Base-by-base conservation (phyloP, 1,284 basidiomycete genomes). In the Leccinum subspadiceum region DNA sequence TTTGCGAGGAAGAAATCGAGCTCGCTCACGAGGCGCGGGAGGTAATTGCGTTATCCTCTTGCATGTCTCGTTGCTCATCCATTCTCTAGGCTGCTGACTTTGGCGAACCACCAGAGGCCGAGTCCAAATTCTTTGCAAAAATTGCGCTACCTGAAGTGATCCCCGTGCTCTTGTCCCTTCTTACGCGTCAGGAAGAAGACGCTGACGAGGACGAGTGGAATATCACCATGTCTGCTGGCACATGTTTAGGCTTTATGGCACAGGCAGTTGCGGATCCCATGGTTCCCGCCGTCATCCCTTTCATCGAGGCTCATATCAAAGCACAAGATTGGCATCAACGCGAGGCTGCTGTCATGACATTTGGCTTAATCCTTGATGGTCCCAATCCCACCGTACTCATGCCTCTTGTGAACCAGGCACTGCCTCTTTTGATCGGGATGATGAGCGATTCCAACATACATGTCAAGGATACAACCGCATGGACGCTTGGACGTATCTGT, bases 121-220 rank as follows among this genome's bases (percentile, higher is more conserved):
- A 93, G 72, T 95, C 92, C 53, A 91, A 89, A 71, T 88, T 92
- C 76, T 99, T 98, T 71, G 95, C 96, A 54, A 94, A 94, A 76
- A 88, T 95, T 60, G 96, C 97, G 1, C 81, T 98, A 15, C 89
- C 93, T 35, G 96, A 99, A 76, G 96, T 98, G 64, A 83, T 96
- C 0, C 96, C 96, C 3, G 95, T 98, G 10, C 84, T 99, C 13
- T 83, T 99, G 52, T 84, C 89, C 57, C 84, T 98, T 20, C 84
- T 99, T 62, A 94, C 92, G 5, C 89, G 87, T 62, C 97, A 99
- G 76, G 93, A 96, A 69, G 97, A 98, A 73, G 95, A 98, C 66
- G 94, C 94, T 1, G 96, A 97, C 60, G 96, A 98, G 66, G 97
- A 98, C 70, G 97, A 99, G 75, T 99, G 96, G 97, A 97, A 96